Percentiles rank a stretch among this genome's conserved stretches.
Conservation (phyloP, 495 filamentous ascomycete genomes). For the Neurospora sp. region DNA sequence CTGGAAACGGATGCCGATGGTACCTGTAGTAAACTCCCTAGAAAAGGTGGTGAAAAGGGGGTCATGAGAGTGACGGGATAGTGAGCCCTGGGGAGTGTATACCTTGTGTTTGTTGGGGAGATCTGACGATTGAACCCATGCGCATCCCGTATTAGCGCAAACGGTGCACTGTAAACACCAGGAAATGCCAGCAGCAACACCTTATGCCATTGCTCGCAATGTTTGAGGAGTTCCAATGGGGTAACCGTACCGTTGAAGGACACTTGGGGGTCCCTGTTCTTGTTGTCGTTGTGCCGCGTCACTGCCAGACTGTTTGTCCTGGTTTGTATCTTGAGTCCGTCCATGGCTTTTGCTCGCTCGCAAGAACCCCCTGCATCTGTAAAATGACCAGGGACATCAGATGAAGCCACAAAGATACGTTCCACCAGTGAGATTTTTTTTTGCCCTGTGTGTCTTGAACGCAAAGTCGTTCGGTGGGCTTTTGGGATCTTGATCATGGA, state of each 20-base stretch:
- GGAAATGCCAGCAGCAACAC: not conserved
- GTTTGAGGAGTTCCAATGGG: not conserved
- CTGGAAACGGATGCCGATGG: slow-evolving; percentile 1
- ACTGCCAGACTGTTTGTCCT: slow-evolving; percentile 2
- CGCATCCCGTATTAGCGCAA: not conserved
- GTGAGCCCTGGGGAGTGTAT: not conserved
- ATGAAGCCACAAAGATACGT: slow-evolving; percentile 1
- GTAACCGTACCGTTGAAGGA: not conserved
- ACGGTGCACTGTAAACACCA: not conserved
- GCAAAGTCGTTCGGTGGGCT: slow-evolving; percentile 3
- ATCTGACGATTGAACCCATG: not conserved
- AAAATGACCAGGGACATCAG: slow-evolving; percentile 1
- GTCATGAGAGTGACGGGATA: not conserved
- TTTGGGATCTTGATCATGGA: slow-evolving; percentile 4
- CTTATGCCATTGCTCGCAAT: not conserved
- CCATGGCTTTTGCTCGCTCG: slow-evolving; percentile 4
- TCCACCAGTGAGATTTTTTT: not conserved
- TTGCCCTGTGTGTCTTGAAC: slow-evolving; percentile 2
- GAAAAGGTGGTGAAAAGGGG: not conserved
- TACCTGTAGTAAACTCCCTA: not conserved
- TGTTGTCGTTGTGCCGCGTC: not conserved
- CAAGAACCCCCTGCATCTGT: slow-evolving; percentile 19
- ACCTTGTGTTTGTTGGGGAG: not conserved
- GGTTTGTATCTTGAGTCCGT: not conserved
- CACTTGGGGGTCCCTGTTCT: not conserved